These are phyloP conservation scores for Populus hybrid DNA, from an alignment of 441 rosid genomes.

Conservation along the genomic window DNA sequence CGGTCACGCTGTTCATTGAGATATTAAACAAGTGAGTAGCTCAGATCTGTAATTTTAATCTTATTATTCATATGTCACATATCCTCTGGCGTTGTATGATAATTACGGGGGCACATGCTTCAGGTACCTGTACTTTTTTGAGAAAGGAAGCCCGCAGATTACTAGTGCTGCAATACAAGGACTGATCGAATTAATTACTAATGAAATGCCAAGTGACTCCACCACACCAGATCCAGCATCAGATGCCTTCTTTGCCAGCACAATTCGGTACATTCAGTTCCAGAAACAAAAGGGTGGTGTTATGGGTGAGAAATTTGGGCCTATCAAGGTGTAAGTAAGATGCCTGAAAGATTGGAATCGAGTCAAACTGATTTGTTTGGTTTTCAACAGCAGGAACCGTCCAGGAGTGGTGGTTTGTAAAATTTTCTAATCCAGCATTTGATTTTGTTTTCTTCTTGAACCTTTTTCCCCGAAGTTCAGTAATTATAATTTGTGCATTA, in stretches of 20 bases:
- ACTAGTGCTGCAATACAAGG: conserved; percentile 65
- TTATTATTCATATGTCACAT: too few species aligned
- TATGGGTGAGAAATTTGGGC: conserved; percentile 70
- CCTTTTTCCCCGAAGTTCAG: neutral
- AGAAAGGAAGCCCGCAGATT: conserved; percentile 23
- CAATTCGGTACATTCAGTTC: conserved; percentile 74
- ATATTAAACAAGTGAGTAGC: conserved; percentile 81
- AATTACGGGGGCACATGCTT: neutral
- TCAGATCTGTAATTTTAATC: neutral
- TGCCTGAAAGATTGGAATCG: neutral
- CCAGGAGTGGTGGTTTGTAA: neutral
- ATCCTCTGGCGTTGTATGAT: neutral
- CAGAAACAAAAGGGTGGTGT: conserved; percentile 94
- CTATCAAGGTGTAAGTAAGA: conserved; percentile 55
- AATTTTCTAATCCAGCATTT: neutral
- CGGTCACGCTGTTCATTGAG: conserved; percentile 78
- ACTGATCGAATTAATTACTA: conserved; percentile 62
- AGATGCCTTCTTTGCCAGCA: conserved; percentile 72
- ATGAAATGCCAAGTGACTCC: conserved; percentile 75
- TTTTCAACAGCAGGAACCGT: neutral
- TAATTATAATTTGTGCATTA: neutral
- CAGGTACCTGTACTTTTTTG: conserved; percentile 86
- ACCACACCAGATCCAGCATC: conserved; percentile 52
- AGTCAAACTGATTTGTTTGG: neutral
- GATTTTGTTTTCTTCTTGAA: neutral